Evolutionary conservation across 2,329 filamentous ascomycete species (phyloP).

Genomic region (Xylariales sp.): DNA sequence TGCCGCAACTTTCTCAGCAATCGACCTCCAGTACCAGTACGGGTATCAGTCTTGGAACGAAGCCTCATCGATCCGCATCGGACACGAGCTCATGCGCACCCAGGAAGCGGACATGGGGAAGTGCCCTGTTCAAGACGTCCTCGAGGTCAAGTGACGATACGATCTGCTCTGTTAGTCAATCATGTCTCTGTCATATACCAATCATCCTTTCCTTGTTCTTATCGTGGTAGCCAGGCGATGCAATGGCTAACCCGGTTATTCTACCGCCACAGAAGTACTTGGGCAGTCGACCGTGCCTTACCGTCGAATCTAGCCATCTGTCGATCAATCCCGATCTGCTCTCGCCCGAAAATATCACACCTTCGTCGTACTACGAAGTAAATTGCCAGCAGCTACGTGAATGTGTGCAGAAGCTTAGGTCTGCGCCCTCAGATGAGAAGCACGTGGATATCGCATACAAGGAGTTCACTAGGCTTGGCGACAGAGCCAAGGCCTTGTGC

Average conservation of each 20-base stretch:
- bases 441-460: conserved; percentile 40
- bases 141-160: not conserved
- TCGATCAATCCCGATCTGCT: not conserved
- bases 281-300: not conserved
- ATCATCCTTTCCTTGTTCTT: not conserved
- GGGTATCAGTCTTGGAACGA: not conserved
- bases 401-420: conserved; percentile 18
- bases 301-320: not conserved
- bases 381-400: conserved; percentile 24
- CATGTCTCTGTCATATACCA: not conserved
- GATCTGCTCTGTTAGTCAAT: not conserved
- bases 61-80: not conserved
- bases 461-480: conserved; percentile 37
- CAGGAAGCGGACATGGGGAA: conserved; percentile 7
- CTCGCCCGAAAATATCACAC: not conserved
- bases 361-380: conserved; percentile 15
- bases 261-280: not conserved
- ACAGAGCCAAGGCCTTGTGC: conserved; percentile 36
- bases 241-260: too few species aligned
- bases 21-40: conserved; percentile 9
- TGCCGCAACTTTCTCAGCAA: too few species aligned
- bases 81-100: not conserved
- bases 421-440: conserved; percentile 11
- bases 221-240: not conserved
- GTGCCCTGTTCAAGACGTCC: not conserved